Conservation (phyloP, 768 basidiomycete genomes). For the Lactarius psammicola region DNA sequence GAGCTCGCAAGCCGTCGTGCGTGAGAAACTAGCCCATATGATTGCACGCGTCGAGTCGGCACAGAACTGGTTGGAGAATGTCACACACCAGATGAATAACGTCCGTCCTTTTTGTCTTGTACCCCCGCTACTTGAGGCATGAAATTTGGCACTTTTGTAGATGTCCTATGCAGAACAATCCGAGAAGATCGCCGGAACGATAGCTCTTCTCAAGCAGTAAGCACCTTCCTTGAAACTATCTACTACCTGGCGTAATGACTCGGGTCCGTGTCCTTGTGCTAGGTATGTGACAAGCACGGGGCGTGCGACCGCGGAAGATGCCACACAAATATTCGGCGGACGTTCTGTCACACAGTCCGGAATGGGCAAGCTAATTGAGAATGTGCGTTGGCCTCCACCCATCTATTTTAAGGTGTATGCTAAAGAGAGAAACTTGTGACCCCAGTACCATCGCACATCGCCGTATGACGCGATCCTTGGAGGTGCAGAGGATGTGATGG, state of each 20-base stretch:
- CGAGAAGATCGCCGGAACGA: slow-evolving; percentile 81
- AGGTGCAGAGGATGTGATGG: slow-evolving; percentile 73
- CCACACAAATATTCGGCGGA: slow-evolving; percentile 86
- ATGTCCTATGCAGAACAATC: slow-evolving; percentile 88
- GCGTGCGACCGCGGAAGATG: slow-evolving; percentile 69
- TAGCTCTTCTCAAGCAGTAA: slow-evolving; percentile 86
- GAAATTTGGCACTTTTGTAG: slow-evolving; percentile 39
- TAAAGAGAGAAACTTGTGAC: background rate
- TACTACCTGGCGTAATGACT: slow-evolving; percentile 15
- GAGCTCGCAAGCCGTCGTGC: slow-evolving; percentile 79
- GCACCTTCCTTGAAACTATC: slow-evolving; percentile 31
- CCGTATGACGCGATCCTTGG: slow-evolving; percentile 84
- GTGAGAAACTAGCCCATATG: slow-evolving; percentile 85
- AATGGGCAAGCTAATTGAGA: slow-evolving; percentile 83
- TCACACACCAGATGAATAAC: slow-evolving; percentile 92
- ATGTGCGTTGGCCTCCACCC: slow-evolving; percentile 42
- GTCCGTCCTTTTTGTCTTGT: slow-evolving; percentile 39
- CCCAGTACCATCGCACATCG: slow-evolving; percentile 76
- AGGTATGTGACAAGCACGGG: slow-evolving; percentile 69
- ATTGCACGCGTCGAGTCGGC: slow-evolving; percentile 83
- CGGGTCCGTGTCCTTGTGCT: slow-evolving; percentile 10
- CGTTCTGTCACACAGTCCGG: slow-evolving; percentile 83
- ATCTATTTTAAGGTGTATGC: background rate
- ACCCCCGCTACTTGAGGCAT: slow-evolving; percentile 21
- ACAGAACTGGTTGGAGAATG: slow-evolving; percentile 86